Conservation (phyloP, 176 grass and related monocot species). For the Eragrostis nindensis region DNA sequence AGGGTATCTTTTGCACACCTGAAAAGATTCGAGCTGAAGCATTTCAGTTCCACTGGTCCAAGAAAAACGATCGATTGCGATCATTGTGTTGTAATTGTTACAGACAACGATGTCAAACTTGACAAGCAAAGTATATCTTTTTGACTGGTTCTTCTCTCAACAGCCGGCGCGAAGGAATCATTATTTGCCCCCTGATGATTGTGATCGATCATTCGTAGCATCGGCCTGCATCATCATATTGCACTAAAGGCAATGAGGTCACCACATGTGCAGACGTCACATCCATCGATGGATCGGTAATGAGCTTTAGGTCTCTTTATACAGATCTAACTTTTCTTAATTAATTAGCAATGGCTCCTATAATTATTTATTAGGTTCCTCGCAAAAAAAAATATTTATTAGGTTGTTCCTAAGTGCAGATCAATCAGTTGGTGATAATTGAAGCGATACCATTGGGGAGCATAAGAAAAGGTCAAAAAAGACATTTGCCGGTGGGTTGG, state of each 20-base stretch:
- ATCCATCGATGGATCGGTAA: neutral
- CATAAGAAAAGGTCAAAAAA: neutral
- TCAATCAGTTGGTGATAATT: slow-evolving; percentile 37
- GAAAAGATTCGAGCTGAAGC: neutral
- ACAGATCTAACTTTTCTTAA: neutral
- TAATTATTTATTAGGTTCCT: slow-evolving; percentile 11
- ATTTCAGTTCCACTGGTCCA: slow-evolving; percentile 1
- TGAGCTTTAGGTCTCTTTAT: slow-evolving; percentile 31
- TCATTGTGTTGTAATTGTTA: neutral
- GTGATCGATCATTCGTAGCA: neutral
- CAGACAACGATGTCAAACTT: slow-evolving; percentile 14
- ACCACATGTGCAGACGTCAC: slow-evolving; percentile 27
- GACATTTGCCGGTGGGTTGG: slow-evolving; percentile 12
- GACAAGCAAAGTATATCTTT: neutral
- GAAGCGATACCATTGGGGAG: neutral
- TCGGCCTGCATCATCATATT: slow-evolving; percentile 27
- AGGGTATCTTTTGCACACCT: slow-evolving; percentile 3
- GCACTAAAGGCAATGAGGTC: slow-evolving; percentile 25
- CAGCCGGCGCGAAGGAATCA: neutral
- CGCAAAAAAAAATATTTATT: too few species aligned
- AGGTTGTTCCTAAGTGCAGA: slow-evolving; percentile 5
- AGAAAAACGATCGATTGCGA: neutral
- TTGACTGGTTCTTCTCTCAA: slow-evolving; percentile 1
- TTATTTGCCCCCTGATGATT: slow-evolving; percentile 9
- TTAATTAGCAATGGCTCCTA: neutral